phyloP scores from a whole-genome alignment of 129 eudicot species.

The Pulicaria dysenterica region DNA sequence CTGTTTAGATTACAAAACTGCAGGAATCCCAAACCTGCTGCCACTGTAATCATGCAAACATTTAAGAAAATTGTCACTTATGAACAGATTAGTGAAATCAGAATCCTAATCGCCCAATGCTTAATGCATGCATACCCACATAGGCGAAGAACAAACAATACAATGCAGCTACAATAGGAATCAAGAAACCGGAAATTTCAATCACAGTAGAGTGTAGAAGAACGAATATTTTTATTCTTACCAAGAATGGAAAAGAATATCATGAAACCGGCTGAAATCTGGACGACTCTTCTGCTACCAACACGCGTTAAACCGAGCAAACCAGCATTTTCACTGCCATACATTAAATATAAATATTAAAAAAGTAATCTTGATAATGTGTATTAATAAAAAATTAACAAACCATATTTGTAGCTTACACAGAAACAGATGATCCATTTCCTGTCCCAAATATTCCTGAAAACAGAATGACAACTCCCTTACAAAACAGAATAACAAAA shows the following conservation, averaged over 20 bases:
- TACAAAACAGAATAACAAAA: conserved; percentile 1
- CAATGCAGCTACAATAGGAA: conserved; percentile 85
- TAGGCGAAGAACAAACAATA: conserved; percentile 88
- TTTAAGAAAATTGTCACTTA: not conserved
- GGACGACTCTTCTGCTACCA: conserved; percentile 96
- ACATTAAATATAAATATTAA: conserved; percentile 15
- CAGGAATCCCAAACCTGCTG: conserved; percentile 81
- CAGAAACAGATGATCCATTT: conserved; percentile 81
- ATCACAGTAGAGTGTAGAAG: not conserved
- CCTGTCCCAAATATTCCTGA: conserved; percentile 97
- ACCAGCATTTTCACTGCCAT: conserved; percentile 90
- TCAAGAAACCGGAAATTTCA: not conserved
- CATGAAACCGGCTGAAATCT: conserved; percentile 97
- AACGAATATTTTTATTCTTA: conserved; percentile 26
- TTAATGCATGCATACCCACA: conserved; percentile 61
- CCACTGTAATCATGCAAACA: conserved; percentile 47
- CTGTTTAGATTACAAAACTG: conserved; percentile 95
- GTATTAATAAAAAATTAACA: not conserved
- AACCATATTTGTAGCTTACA: conserved; percentile 53
- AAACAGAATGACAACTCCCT: conserved; percentile 92
- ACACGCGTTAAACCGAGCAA: conserved; percentile 90
- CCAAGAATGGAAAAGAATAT: conserved; percentile 95
- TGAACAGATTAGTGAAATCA: not conserved
- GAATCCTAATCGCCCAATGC: not conserved
- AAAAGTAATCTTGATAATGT: not conserved